A percentile compares a stretch with the other conserved stretches of the same genome.
Evolutionary conservation across 306 rosid genomes (phyloP).

Genomic region (Luffa aegyptiaca): DNA sequence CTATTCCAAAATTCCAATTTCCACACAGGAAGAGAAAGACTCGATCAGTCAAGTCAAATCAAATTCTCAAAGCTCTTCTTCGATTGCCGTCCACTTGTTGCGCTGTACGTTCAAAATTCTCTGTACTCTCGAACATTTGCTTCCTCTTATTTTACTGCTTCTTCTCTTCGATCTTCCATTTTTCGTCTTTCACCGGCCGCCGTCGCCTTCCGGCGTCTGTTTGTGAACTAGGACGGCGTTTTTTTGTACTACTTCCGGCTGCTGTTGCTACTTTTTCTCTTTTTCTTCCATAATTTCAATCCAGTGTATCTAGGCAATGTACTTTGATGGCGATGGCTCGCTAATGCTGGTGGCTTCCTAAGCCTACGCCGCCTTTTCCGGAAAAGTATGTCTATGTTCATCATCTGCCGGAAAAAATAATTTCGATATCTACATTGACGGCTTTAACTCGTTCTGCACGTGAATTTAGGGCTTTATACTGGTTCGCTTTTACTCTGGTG

Average conservation of each 20-base stretch:
- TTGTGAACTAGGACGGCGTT: neutral
- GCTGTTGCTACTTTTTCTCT: neutral
- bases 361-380: neutral
- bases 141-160: neutral
- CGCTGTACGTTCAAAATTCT: neutral
- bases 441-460: neutral
- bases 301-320: neutral
- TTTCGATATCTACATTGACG: neutral
- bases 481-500: neutral
- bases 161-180: neutral
- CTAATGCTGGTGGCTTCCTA: neutral
- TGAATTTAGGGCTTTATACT: slow-evolving; percentile 3
- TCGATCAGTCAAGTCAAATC: neutral
- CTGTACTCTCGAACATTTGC: neutral
- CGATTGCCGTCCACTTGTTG: neutral
- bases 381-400: neutral
- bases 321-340: neutral
- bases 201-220: neutral
- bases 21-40: neutral
- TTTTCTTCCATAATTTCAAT: no score
- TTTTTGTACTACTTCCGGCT: neutral
- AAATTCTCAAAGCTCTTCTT: neutral
- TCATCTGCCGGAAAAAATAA: neutral
- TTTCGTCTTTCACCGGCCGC: neutral
- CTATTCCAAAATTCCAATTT: neutral